These are phyloP conservation scores for Monosporascus sp. DNA, from an alignment of 2,329 filamentous ascomycete species.

Conservation along the genomic window DNA sequence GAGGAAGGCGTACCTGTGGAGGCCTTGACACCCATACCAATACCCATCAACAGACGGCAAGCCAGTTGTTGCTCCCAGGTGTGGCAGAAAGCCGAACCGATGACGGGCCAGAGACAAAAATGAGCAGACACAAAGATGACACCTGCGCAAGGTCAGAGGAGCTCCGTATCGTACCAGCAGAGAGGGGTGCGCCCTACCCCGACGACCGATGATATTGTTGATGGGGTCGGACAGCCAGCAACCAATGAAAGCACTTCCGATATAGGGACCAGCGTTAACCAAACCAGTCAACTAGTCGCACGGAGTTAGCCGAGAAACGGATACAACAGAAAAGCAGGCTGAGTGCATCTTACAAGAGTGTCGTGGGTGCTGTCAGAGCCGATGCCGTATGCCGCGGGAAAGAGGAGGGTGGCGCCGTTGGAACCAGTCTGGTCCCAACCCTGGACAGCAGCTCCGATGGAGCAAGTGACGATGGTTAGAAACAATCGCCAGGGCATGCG, in stretches of 20 bases:
- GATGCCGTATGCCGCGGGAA: slow-evolving; percentile 50
- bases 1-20: slow-evolving; percentile 42
- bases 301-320: slow-evolving; percentile 7
- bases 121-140: slow-evolving; percentile 73
- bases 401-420: slow-evolving; percentile 59
- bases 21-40: slow-evolving; percentile 72
- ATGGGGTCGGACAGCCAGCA: slow-evolving; percentile 56
- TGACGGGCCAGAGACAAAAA: slow-evolving; percentile 64
- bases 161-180: neutral
- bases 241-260: slow-evolving; percentile 43
- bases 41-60: slow-evolving; percentile 66
- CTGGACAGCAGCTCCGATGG: slow-evolving; percentile 65
- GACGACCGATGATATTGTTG: slow-evolving; percentile 58
- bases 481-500: slow-evolving; percentile 57
- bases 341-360: slow-evolving; percentile 21
- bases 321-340: neutral
- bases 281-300: slow-evolving; percentile 45
- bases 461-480: slow-evolving; percentile 63
- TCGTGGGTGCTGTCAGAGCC: slow-evolving; percentile 21
- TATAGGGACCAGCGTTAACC: slow-evolving; percentile 45
- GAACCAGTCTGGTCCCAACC: slow-evolving; percentile 64
- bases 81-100: slow-evolving; percentile 66
- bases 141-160: slow-evolving; percentile 49
- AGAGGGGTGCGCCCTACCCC: slow-evolving; percentile 21
- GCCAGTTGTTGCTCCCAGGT: slow-evolving; percentile 68